Base-by-base conservation (phyloP, 768 basidiomycete genomes). In the Dioszegia hungarica region DNA sequence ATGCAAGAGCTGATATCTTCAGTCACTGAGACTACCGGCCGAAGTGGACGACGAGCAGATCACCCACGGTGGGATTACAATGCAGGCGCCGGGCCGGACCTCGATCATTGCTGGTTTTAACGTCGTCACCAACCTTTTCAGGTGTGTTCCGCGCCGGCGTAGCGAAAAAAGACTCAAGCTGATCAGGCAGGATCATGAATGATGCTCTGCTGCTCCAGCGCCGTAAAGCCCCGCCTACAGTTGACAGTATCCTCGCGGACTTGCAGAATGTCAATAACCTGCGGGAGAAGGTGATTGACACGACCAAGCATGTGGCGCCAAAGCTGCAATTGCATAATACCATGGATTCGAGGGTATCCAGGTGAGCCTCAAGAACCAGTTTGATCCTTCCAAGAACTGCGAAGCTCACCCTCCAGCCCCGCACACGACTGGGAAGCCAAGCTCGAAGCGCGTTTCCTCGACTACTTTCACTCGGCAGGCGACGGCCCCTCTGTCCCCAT, bases 21-120 rank as follows among this genome's bases (percentile, higher is more conserved):
- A 51, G 49, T 38, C 36, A 19, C 39, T 68, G 14, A 50, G 41
- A 1, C 49, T 71, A 5, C 66, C 69, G 2, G 28, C 60, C 20
- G 70, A 74, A 57, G 67, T 70, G n/a, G 73, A 74, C 50, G 73
- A 74, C 56, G 64, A 68, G 20, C 58, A 66, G 45, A 74, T 74
- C 62, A 72, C 68, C 1, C 24, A 59, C 0, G 51, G 58, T 28
- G 70, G 68, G 2, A 64, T 70, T 17, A 33, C 61, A n/a, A 64
- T 62, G 6, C 70, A 68, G 50, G 64, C 70, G 0, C 27, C 48
- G 2, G 67, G 58, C 3, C 52, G 54, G 17, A 68, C 67, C n/a
- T 63, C 73, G 2, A 48, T 74, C 15, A 66, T 74, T 17, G 52
- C 58, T 10, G 73, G 73, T 1, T 74, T 74, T 62, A 70, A 72